Conservation (phyloP, 73 alveolate species). For the Tetrahymena thermophila region DNA sequence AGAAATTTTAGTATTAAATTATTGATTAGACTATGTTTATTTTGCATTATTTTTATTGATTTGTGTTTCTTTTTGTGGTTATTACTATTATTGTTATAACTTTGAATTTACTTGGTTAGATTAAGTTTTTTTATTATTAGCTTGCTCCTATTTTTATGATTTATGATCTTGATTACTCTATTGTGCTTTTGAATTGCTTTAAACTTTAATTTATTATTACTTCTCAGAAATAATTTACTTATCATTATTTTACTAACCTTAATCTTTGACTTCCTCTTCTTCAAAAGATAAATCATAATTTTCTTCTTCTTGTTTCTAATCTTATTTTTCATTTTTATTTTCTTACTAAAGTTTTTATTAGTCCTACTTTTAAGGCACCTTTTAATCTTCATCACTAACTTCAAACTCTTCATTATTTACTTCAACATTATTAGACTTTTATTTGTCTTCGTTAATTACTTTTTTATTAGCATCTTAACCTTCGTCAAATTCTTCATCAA, state of each 20-base stretch:
- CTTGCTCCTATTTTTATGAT: not conserved
- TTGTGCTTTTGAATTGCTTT: not conserved
- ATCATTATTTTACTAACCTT: not conserved
- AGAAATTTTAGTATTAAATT: not conserved
- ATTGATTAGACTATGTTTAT: not conserved
- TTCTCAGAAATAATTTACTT: not conserved
- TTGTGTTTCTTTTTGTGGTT: not conserved
- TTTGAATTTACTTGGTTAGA: not conserved
- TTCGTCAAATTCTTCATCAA: not conserved
- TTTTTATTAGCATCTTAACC: not conserved
- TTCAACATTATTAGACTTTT: not conserved
- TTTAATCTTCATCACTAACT: not conserved
- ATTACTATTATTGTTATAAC: not conserved
- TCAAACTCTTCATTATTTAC: not conserved
- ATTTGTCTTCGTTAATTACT: not conserved
- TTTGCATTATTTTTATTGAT: not conserved
- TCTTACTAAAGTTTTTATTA: not conserved
- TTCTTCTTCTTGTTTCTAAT: not conserved
- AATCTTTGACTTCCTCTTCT: not conserved
- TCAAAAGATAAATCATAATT: not conserved
- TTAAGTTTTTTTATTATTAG: not conserved
- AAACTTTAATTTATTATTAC: not conserved
- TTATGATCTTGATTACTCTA: not conserved
- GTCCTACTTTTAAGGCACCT: not conserved
- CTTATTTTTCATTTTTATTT: not conserved